Percentiles rank a stretch among this genome's conserved stretches.
These are phyloP conservation scores for Pelargonium citronellum DNA, from an alignment of 441 rosid genomes.

Conservation along the genomic window DNA sequence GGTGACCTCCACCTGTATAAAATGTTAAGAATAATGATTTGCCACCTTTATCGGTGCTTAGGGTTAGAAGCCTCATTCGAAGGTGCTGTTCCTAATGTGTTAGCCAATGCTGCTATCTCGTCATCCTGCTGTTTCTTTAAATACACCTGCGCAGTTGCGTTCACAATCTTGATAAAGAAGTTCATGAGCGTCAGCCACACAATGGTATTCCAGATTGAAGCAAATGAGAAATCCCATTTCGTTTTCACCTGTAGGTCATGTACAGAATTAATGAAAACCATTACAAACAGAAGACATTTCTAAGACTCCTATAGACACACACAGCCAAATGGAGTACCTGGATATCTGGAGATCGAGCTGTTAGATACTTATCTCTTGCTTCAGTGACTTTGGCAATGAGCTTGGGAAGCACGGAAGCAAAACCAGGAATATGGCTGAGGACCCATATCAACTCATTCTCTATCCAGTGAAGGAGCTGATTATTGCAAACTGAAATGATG, in stretches of 20 bases:
- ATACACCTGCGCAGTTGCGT: constrained; percentile 67
- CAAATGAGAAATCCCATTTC: constrained; percentile 75
- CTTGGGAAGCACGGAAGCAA: constrained; percentile 52
- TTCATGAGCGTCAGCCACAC: constrained; percentile 97
- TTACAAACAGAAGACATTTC: not conserved
- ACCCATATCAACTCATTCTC: constrained; percentile 81
- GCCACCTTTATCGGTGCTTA: not conserved
- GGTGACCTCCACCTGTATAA: too few species aligned
- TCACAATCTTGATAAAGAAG: constrained; percentile 84
- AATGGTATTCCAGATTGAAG: constrained; percentile 75
- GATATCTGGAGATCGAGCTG: constrained; percentile 42
- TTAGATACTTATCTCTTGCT: constrained; percentile 57
- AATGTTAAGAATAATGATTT: too few species aligned
- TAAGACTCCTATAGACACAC: not conserved
- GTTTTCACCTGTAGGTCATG: constrained; percentile 38
- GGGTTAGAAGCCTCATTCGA: constrained; percentile 27
- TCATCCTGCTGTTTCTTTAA: constrained; percentile 67
- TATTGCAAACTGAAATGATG: constrained; percentile 67
- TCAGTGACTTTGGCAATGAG: constrained; percentile 52
- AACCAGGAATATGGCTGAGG: constrained; percentile 67
- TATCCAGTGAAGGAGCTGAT: constrained; percentile 89
- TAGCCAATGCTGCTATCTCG: constrained; percentile 42
- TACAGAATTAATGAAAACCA: not conserved
- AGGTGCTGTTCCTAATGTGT: constrained; percentile 24
- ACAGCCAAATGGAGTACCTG: constrained; percentile 38